These are phyloP conservation scores for Tetrahymena thermophila DNA, from an alignment of 73 alveolate genomes.

Conservation along the genomic window DNA sequence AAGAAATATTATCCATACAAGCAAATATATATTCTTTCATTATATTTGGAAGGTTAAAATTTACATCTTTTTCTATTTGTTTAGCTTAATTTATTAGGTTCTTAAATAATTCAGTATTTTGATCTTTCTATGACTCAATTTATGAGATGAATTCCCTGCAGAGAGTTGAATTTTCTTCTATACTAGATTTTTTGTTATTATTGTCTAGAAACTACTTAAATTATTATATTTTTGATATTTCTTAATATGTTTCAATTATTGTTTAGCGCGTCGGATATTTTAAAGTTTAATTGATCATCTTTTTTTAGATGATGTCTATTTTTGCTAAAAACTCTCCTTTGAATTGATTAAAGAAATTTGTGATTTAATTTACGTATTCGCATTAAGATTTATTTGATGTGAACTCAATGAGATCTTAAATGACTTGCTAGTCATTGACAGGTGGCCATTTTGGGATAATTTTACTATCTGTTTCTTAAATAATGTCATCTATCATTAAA, in stretches of 20 bases:
- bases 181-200: too few species aligned
- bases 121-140: background rate
- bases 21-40: too few species aligned
- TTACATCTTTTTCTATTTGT: too few species aligned
- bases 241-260: background rate
- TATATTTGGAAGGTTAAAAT: background rate
- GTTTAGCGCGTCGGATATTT: background rate
- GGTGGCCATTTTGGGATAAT: background rate
- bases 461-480: background rate
- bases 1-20: background rate
- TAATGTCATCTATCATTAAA: too few species aligned
- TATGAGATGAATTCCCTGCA: background rate
- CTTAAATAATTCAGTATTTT: background rate
- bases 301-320: background rate
- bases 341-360: background rate
- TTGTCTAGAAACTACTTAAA: too few species aligned
- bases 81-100: background rate
- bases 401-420: background rate
- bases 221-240: background rate
- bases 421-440: background rate
- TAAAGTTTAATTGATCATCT: background rate
- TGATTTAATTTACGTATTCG: background rate
- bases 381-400: background rate
- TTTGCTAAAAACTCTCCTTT: background rate
- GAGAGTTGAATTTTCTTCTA: background rate